Evolutionary conservation across 1,284 basidiomycete genomes (phyloP).

Genomic region (Cutaneotrichosporon curvatum): DNA sequence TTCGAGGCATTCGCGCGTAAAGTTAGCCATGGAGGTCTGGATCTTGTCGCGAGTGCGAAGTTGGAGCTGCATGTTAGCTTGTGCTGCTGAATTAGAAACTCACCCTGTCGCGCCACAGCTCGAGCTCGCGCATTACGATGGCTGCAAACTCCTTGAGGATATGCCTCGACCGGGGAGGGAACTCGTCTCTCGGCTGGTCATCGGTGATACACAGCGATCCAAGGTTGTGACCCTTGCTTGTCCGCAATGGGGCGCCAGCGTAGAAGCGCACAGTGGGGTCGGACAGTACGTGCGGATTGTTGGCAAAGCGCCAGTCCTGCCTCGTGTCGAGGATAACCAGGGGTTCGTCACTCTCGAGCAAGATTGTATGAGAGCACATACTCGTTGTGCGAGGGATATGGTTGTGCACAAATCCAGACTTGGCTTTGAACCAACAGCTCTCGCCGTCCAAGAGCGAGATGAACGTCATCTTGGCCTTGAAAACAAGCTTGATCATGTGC

Average conservation of each 20-base stretch:
- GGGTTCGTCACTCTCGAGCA: conserved; percentile 74
- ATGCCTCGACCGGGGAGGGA: conserved; percentile 79
- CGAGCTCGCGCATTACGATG: conserved; percentile 92
- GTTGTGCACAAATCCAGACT: conserved; percentile 57
- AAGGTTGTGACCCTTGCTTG: conserved; percentile 82
- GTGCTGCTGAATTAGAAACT: conserved; percentile 6
- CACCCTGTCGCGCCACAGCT: conserved; percentile 87
- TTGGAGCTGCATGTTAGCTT: conserved; percentile 59
- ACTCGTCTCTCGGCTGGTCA: conserved; percentile 72
- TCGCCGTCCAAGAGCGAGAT: conserved; percentile 75
- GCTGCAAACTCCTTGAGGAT: conserved; percentile 90
- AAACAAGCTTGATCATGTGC: conserved; percentile 81
- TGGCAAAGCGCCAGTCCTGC: conserved; percentile 75
- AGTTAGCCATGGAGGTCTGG: conserved; percentile 91
- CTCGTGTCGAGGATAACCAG: conserved; percentile 72
- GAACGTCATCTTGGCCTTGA: conserved; percentile 73
- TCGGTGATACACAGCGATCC: conserved; percentile 83
- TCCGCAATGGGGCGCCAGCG: conserved; percentile 81
- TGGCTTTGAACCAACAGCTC: conserved; percentile 79
- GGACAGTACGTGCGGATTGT: conserved; percentile 66
- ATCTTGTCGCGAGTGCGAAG: conserved; percentile 83
- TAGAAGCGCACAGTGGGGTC: conserved; percentile 74
- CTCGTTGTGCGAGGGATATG: conserved; percentile 3
- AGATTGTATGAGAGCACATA: conserved; percentile 12
- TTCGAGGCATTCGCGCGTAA: conserved; percentile 88